Conservation (phyloP, 805 yeast species). For the Ogataea trehalophila region DNA sequence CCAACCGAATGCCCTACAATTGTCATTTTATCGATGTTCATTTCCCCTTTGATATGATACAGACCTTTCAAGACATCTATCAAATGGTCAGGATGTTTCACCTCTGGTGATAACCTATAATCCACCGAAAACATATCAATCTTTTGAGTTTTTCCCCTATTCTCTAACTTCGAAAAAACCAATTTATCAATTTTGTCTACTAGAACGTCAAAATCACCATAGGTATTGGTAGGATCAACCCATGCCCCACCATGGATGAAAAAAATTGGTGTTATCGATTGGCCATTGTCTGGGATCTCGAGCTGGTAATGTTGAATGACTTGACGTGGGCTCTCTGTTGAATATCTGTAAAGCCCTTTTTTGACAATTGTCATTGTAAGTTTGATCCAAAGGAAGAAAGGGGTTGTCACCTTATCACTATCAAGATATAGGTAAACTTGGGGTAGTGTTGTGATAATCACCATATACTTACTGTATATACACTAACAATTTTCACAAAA, state of each 20-base stretch:
- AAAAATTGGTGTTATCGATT: constrained; percentile 26
- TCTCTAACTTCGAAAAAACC: constrained; percentile 4
- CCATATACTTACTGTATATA: too few species aligned
- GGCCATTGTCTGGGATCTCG: constrained; percentile 1
- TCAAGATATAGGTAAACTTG: too few species aligned
- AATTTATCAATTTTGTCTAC: constrained; percentile 16
- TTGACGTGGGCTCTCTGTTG: constrained; percentile 13
- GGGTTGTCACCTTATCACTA: too few species aligned
- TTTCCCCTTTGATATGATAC: constrained; percentile 13
- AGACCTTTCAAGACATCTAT: constrained; percentile 50
- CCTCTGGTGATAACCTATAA: constrained; percentile 62
- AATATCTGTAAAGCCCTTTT: constrained; percentile 6
- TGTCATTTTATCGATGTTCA: constrained; percentile 22
- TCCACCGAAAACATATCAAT: constrained; percentile 42
- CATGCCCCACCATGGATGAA: constrained; percentile 89
- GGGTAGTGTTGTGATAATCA: too few species aligned
- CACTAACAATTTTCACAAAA: too few species aligned
- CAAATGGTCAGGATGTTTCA: constrained; percentile 57
- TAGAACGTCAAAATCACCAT: constrained; percentile 44
- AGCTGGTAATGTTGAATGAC: constrained; percentile 13
- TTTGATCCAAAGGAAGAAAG: not conserved
- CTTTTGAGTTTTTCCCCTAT: not conserved
- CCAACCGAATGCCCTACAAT: constrained; percentile 81
- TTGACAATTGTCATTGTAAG: constrained; percentile 5
- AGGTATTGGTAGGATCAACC: constrained; percentile 66